These are phyloP conservation scores for Neonectria coccinea DNA, from an alignment of 2,329 filamentous ascomycete species.

Conservation along the genomic window DNA sequence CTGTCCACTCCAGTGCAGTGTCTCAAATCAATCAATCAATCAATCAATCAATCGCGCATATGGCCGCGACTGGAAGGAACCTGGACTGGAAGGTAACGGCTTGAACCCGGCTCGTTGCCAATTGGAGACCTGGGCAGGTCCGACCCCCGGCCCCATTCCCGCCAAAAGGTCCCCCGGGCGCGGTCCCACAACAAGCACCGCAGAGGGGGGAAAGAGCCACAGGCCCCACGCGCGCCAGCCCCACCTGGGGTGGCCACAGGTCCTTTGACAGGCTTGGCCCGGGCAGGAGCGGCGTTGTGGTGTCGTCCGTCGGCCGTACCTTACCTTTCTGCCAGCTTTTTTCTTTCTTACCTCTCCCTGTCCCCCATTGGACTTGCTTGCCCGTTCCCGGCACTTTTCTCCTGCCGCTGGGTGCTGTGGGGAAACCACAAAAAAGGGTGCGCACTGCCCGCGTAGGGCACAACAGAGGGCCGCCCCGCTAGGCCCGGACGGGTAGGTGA, in stretches of 20 bases:
- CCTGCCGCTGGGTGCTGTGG: constrained; percentile 16
- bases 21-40: background rate
- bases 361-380: background rate
- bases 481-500: constrained; percentile 43
- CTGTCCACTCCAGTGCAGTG: background rate
- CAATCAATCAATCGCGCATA: background rate
- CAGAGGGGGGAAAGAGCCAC: constrained; percentile 22
- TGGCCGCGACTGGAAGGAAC: background rate
- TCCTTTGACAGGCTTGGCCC: constrained; percentile 12
- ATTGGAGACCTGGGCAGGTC: constrained; percentile 30
- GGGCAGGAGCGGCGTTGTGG: constrained; percentile 12
- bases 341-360: background rate
- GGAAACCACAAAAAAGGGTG: constrained; percentile 18
- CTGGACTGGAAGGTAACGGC: constrained; percentile 6
- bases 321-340: background rate
- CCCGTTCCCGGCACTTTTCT: background rate
- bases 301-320: constrained; percentile 4
- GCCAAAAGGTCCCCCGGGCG: constrained; percentile 47
- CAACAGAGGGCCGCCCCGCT: constrained; percentile 28
- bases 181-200: constrained; percentile 39
- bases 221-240: constrained; percentile 15
- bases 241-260: constrained; percentile 23
- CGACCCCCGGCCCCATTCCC: constrained; percentile 40
- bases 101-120: constrained; percentile 23
- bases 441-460: constrained; percentile 5